Evolutionary conservation across 2,329 filamentous ascomycete genomes (phyloP).

Genomic region (Pseudogymnoascus sp.): DNA sequence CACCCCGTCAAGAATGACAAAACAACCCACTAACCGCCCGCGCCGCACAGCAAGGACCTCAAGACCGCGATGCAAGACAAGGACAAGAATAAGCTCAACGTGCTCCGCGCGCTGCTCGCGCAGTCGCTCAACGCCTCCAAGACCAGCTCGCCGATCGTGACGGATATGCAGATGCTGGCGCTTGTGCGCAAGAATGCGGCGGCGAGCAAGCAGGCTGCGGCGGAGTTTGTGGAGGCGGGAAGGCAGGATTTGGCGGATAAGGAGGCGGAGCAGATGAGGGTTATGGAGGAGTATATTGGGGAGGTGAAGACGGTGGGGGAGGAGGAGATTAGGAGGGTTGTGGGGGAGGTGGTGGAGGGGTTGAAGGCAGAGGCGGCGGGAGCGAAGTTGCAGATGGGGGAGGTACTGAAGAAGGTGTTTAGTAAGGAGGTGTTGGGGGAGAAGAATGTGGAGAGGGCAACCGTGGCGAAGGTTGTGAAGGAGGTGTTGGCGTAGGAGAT

Average conservation of each 20-base stretch:
- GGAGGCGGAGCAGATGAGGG: conserved; percentile 56
- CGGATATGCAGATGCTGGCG: conserved; percentile 59
- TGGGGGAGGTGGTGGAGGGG: conserved; percentile 44
- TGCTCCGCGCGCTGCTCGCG: conserved; percentile 60
- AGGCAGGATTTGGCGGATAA: conserved; percentile 62
- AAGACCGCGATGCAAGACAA: conserved; percentile 60
- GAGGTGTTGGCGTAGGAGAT: conserved; percentile 26
- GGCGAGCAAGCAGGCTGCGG: conserved; percentile 47
- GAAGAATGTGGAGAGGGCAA: conserved; percentile 55
- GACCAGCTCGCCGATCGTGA: conserved; percentile 59
- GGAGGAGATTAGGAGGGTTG: conserved; percentile 48
- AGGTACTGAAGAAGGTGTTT: conserved; percentile 55
- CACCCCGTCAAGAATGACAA: neutral
- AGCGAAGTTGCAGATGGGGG: conserved; percentile 47
- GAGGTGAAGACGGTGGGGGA: conserved; percentile 48
- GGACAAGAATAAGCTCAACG: conserved; percentile 55
- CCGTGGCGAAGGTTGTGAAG: conserved; percentile 55
- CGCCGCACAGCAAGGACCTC: conserved; percentile 39
- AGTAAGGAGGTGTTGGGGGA: conserved; percentile 48
- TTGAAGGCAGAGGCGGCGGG: conserved; percentile 40
- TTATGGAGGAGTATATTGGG: conserved; percentile 58
- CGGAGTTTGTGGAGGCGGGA: conserved; percentile 56
- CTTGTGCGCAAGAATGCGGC: conserved; percentile 58
- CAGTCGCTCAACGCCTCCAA: conserved; percentile 70
- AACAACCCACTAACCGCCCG: neutral